A percentile compares a stretch with the other conserved stretches of the same genome.
These are phyloP conservation scores for Zhuliangozyma blackwelliae DNA, from an alignment of 1,139 yeast species.

Conservation along the genomic window DNA sequence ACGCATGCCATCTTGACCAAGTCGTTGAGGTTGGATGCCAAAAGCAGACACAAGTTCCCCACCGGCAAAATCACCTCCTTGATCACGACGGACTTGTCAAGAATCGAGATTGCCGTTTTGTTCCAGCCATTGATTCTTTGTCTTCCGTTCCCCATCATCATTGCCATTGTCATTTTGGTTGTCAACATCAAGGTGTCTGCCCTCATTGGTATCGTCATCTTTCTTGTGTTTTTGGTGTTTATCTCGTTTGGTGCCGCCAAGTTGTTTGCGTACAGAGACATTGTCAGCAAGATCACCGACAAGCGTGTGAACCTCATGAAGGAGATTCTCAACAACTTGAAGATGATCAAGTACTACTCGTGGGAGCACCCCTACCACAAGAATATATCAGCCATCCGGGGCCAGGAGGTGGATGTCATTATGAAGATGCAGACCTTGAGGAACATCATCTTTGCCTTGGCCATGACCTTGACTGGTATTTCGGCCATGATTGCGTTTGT, in stretches of 20 bases:
- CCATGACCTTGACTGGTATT: slow-evolving; percentile 55
- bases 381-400: slow-evolving; percentile 39
- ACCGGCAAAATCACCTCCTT: slow-evolving; percentile 40
- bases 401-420: slow-evolving; percentile 43
- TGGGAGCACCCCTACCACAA: slow-evolving; percentile 60
- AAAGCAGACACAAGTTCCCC: slow-evolving; percentile 25
- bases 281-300: slow-evolving; percentile 52
- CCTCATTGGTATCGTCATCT: slow-evolving; percentile 54
- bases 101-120: slow-evolving; percentile 72
- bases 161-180: slow-evolving; percentile 60
- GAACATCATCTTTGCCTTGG: slow-evolving; percentile 52
- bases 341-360: slow-evolving; percentile 62
- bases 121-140: slow-evolving; percentile 65
- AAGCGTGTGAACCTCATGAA: slow-evolving; percentile 55
- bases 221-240: slow-evolving; percentile 33
- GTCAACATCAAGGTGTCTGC: slow-evolving; percentile 73
- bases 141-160: slow-evolving; percentile 57
- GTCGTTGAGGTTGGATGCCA: slow-evolving; percentile 26
- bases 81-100: slow-evolving; percentile 74
- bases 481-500: slow-evolving; percentile 70
- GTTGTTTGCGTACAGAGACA: slow-evolving; percentile 39
- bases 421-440: slow-evolving; percentile 48
- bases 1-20: slow-evolving; percentile 31
- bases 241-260: slow-evolving; percentile 30
- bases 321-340: slow-evolving; percentile 62